Conservation (phyloP, 495 filamentous ascomycete genomes). For the Cetradonia linearis region DNA sequence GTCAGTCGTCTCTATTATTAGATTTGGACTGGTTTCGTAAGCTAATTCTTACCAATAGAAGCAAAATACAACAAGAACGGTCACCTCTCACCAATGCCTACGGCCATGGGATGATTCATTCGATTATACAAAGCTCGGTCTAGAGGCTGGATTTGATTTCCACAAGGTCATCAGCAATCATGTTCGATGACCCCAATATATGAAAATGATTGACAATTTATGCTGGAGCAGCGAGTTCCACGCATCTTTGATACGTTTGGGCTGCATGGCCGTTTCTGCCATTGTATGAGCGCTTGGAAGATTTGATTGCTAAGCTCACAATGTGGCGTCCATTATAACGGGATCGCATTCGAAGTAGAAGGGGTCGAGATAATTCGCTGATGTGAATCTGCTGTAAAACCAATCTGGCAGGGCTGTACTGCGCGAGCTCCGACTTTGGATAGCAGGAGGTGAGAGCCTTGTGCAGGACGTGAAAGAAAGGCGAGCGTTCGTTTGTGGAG, state of each 20-base stretch:
- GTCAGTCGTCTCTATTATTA: conserved; percentile 43
- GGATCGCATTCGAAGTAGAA: background rate
- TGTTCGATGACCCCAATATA: background rate
- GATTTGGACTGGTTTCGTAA: conserved; percentile 16
- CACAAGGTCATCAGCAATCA: background rate
- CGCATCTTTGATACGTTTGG: background rate
- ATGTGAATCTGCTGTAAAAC: background rate
- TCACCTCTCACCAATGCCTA: conserved; percentile 26
- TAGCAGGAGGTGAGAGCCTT: background rate
- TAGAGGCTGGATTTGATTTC: background rate
- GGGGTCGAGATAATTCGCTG: background rate
- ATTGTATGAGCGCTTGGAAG: background rate
- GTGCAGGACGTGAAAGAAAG: background rate
- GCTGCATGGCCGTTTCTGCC: background rate
- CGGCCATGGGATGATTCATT: conserved; percentile 17
- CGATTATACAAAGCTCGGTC: background rate
- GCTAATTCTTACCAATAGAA: conserved; percentile 43
- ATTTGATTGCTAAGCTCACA: background rate
- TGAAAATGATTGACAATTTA: background rate
- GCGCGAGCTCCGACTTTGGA: background rate
- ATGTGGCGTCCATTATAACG: background rate
- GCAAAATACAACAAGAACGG: conserved; percentile 82
- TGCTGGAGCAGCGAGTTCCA: background rate
- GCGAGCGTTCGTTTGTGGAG: background rate
- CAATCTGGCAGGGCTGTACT: background rate